Base-by-base conservation (phyloP, 495 filamentous ascomycete species). In the Aspergillus nanangensis region DNA sequence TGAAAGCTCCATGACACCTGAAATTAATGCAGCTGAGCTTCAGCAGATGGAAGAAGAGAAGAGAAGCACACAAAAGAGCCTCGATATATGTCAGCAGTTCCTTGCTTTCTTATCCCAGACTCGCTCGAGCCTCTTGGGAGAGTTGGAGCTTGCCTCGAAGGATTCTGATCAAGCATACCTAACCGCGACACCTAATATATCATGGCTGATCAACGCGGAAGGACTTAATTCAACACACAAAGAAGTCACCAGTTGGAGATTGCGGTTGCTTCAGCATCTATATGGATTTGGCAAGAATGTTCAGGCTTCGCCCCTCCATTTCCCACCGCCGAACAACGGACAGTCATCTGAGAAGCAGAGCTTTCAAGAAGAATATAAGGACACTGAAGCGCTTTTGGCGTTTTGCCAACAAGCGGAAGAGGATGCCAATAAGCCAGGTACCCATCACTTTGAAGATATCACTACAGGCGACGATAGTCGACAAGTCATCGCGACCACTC, bases 281-380 rank as follows among this genome's bases (percentile, higher is more conserved):
- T 29, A 29, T 29, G 25, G 25, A 29, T 7, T 29, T 29, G 25
- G 25, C 25, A 29, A 5, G 25, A 5, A 29, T 29, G 25, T 29
- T 29, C 7, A 29, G 25, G 11, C 25, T 29, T 7, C 25, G 25
- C 25, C 25, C 11, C 25, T 29, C 25, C 25, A 11, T 29, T 29
- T 7, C 25, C 25, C 11, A 29, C 25, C 25, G 25, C 25, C 25
- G 7, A 29, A 29, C 25, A 11, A 29, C 25, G 11, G 25, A 11
- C 25, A 29, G 25, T 50, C 36, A 18, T 38, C 36, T 11, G 11
- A 38, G 9, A 3, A 18, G 4, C 56, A 45, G 61, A 62, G 25
- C 21, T 45, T 45, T 18, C 31, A 35, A 13, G 42, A 45, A 5
- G 42, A 45, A 21, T n/a, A 17, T 11, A 18, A 34, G 18, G 29